Evolutionary conservation across 495 filamentous ascomycete species (phyloP).

Genomic region (Penicillium cataractarum): DNA sequence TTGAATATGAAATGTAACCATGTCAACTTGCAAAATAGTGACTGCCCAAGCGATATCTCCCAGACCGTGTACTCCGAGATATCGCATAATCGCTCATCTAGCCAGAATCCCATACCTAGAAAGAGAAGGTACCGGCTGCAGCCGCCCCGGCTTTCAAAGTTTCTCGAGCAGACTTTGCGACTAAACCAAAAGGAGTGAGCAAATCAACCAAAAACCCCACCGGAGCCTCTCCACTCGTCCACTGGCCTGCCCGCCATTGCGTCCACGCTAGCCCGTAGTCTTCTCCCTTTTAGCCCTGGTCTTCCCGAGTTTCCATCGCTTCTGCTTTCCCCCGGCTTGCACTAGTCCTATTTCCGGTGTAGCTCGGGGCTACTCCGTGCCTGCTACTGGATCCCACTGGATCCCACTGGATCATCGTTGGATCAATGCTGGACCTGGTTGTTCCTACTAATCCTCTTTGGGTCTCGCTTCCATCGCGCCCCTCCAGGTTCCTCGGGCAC

Average conservation of each 20-base stretch:
- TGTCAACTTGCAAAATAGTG: background rate
- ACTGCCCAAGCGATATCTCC: background rate
- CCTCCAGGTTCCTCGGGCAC: constrained; percentile 45
- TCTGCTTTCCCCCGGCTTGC: constrained; percentile 43
- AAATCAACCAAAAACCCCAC: constrained; percentile 6
- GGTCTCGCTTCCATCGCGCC: constrained; percentile 23
- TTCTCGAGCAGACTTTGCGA: constrained; percentile 20
- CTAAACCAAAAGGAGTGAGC: constrained; percentile 8
- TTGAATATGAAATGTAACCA: background rate
- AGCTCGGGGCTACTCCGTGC: constrained; percentile 6
- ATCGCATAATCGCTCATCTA: background rate
- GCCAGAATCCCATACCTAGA: constrained; percentile 2
- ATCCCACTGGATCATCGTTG: constrained; percentile 1
- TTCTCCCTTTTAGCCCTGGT: constrained; percentile 24
- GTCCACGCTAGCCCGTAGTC: constrained; percentile 19
- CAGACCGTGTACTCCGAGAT: background rate
- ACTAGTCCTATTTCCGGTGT: constrained; percentile 22
- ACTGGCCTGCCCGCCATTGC: background rate
- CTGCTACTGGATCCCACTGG: background rate
- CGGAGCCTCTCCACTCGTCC: constrained; percentile 22
- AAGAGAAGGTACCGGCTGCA: constrained; percentile 33
- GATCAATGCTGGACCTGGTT: constrained; percentile 1
- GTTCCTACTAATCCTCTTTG: constrained; percentile 1
- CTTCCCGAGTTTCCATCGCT: constrained; percentile 36
- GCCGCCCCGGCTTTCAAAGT: constrained; percentile 32